These are phyloP conservation scores for Phaeosphaeriaceae sp. DNA, from an alignment of 2,329 filamentous ascomycete species.

Conservation along the genomic window DNA sequence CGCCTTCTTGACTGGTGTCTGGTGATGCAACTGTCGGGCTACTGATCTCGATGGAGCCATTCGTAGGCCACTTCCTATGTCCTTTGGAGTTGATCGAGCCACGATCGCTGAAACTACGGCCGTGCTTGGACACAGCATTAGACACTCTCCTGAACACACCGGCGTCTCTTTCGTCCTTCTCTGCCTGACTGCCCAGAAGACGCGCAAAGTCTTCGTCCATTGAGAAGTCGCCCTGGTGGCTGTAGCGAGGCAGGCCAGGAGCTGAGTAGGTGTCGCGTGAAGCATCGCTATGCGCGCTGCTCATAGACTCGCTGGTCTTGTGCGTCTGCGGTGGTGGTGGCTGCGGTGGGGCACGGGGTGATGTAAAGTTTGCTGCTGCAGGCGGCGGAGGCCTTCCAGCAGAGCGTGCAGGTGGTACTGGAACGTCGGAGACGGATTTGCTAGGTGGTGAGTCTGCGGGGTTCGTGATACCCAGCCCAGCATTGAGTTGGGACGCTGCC, in stretches of 20 bases:
- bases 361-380: slow-evolving; percentile 50
- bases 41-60: slow-evolving; percentile 63
- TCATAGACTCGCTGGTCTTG: slow-evolving; percentile 53
- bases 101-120: slow-evolving; percentile 80
- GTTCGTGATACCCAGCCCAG: slow-evolving; percentile 51
- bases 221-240: slow-evolving; percentile 83
- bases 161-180: slow-evolving; percentile 50
- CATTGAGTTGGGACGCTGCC: slow-evolving; percentile 45
- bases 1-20: slow-evolving; percentile 54
- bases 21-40: slow-evolving; percentile 73
- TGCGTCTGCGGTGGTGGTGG: slow-evolving; percentile 50
- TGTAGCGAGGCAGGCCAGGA: slow-evolving; percentile 59
- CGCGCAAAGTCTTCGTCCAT: slow-evolving; percentile 96
- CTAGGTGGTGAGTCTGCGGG: slow-evolving; percentile 52
- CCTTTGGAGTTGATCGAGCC: slow-evolving; percentile 46
- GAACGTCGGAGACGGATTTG: slow-evolving; percentile 52
- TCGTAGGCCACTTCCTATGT: slow-evolving; percentile 51
- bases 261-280: slow-evolving; percentile 37
- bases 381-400: slow-evolving; percentile 54
- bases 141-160: slow-evolving; percentile 83
- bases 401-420: slow-evolving; percentile 54
- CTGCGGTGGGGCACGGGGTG: slow-evolving; percentile 54
- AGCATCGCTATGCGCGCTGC: slow-evolving; percentile 52
- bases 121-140: slow-evolving; percentile 85
- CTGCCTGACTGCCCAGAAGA: slow-evolving; percentile 77